These are phyloP conservation scores for Macrolepiota albuminosa DNA, from an alignment of 768 basidiomycete species.

Conservation along the genomic window DNA sequence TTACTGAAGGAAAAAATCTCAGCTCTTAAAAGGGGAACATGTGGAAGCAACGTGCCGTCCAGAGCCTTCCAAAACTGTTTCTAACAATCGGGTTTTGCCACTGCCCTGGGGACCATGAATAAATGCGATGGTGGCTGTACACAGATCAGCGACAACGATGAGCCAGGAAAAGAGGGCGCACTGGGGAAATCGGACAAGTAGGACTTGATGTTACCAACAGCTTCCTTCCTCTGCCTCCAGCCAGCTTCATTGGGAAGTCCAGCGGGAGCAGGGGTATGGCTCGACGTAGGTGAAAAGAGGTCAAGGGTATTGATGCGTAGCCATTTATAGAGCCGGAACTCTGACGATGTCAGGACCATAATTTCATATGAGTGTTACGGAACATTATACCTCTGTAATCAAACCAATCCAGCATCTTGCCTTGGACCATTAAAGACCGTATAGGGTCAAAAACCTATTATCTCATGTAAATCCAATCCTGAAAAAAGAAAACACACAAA, in stretches of 20 bases:
- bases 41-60: conserved; percentile 38
- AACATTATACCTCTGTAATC: conserved; percentile 58
- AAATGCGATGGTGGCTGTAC: conserved; percentile 66
- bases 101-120: conserved; percentile 82
- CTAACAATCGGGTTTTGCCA: conserved; percentile 64
- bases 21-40: neutral
- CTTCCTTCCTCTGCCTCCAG: conserved; percentile 86
- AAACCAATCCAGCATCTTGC: conserved; percentile 81
- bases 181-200: conserved; percentile 81
- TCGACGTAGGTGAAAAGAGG: conserved; percentile 24
- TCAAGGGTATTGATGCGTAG: conserved; percentile 57
- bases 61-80: conserved; percentile 44
- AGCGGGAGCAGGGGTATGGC: conserved; percentile 20
- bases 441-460: conserved; percentile 88
- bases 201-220: conserved; percentile 56
- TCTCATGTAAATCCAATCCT: neutral
- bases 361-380: neutral
- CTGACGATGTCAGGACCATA: conserved; percentile 28
- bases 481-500: conserved; percentile 28
- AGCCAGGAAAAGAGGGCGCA: conserved; percentile 24
- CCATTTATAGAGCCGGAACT: conserved; percentile 76
- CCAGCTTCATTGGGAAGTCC: conserved; percentile 34
- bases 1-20: conserved; percentile 38
- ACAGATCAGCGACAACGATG: neutral
- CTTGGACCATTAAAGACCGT: conserved; percentile 76